Evolutionary conservation across 1,139 yeast species (phyloP), one percentile per base, ranked within the genome.

Genomic region (Blastobotrys elegans): DNA sequence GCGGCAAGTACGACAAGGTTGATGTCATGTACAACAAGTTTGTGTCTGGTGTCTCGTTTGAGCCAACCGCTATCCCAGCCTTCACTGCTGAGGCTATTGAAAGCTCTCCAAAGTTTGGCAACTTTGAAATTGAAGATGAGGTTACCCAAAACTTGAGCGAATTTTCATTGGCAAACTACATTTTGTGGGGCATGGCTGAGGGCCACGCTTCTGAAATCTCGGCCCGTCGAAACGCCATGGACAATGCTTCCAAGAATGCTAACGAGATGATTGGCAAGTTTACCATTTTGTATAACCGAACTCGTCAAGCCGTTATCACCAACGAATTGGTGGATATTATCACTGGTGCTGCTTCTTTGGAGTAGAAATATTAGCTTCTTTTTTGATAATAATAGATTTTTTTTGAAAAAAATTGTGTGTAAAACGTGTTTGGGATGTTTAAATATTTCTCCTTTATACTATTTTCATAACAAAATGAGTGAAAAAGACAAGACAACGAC

Each of bases 201-300:
- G 97, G 97, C 71, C 90, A 92, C 72, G 97, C 98, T 57, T 87
- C 97, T 51, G 98, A 92, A 78, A 79, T 90, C 62, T 85, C 95
- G 59, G 97, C 98, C 55, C 89, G 98, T 82, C 90, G 98, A 83
- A 90, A 89, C 71, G 98, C 98, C 64, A 92, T 92, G 98, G 98
- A 92, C 74, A 92, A 90, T 69, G 98, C 98, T 57, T 89, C 97
- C 63, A 92, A 92, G 95, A 92, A 90, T 70, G 98, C 98, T 57
- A 96, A 96, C 75, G 98, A 92, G 64, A 92, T 92, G 98, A 92
- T 92, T 69, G 83, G 80, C 76, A 83, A 80, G 68, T 90, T 87
- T 84, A 84, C 97, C 60, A 92, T 92, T 72, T 82, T 90, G 73
- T 92, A 92, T 77, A 92, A 92, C 90, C 90, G 98, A 82, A 87